Percentiles rank a stretch among this genome's conserved stretches.
phyloP scores from a whole-genome alignment of 176 grass and related monocot species.

The Pharus latifolius region DNA sequence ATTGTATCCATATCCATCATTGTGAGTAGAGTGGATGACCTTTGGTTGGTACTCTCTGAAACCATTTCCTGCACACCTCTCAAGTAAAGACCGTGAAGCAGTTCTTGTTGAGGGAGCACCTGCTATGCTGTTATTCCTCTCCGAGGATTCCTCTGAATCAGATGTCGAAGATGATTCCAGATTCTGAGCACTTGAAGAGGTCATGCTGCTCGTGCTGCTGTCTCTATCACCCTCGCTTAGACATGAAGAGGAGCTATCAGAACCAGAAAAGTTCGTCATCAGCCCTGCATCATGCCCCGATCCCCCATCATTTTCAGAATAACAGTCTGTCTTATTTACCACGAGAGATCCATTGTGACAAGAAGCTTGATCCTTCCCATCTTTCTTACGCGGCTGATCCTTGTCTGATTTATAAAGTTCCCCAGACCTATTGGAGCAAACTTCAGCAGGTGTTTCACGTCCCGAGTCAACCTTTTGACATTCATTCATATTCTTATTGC shows the following conservation, averaged over 20 bases:
- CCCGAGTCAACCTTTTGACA: not conserved
- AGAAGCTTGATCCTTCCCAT: constrained; percentile 4
- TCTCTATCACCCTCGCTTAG: constrained; percentile 69
- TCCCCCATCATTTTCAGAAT: not conserved
- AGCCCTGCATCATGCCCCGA: constrained; percentile 8
- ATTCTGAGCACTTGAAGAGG: constrained; percentile 56
- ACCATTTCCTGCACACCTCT: constrained; percentile 28
- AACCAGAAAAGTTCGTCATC: constrained; percentile 24
- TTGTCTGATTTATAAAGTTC: constrained; percentile 7
- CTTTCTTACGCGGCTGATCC: not conserved
- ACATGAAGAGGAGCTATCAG: constrained; percentile 63
- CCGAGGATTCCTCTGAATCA: constrained; percentile 68
- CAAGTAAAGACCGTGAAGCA: constrained; percentile 24
- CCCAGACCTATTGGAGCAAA: constrained; percentile 13
- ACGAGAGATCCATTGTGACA: not conserved
- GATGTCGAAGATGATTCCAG: constrained; percentile 62
- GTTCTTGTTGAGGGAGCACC: constrained; percentile 10
- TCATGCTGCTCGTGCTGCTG: constrained; percentile 50
- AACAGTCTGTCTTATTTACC: constrained; percentile 14
- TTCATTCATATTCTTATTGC: not conserved
- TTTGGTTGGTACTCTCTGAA: constrained; percentile 35
- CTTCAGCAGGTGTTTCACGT: constrained; percentile 1
- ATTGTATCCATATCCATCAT: constrained; percentile 10
- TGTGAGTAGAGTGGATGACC: not conserved
- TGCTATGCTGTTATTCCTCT: constrained; percentile 24